Base-by-base conservation (phyloP, 805 yeast species). In the Candida maltosa region DNA sequence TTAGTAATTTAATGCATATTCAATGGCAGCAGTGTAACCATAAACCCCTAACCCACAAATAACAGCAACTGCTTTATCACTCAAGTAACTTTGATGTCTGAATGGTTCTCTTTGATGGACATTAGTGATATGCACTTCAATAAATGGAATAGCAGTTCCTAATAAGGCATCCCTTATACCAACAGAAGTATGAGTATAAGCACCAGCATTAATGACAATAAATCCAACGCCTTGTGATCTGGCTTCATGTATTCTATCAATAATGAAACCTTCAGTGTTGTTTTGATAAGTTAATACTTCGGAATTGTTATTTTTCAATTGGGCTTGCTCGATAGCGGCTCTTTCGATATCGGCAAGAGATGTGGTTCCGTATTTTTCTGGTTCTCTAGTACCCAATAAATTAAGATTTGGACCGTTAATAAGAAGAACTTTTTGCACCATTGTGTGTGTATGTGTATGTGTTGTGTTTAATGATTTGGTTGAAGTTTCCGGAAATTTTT, bases 361-460 rank as follows among this genome's bases (percentile, higher is more conserved):
- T 0, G 70, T 68, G 15, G 73, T 61, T 7, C 77, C 77, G 43
- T 72, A 72, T 40, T 70, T 71, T 44, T 69, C 75, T 3, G 77
- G 77, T 42, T 69, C 75, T 46, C 75, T 57, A 2, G 56, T 54
- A 12, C 77, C 77, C 35, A 72, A 58, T n/a, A 72, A 53, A 44
- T 71, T 71, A 44, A 71, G 55, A 48, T 71, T 71, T 26, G 77
- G 76, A 8, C 77, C 77, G 44, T 71, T 73, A 27, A 71, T 52
- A 11, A 71, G 58, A 12, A 71, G 55, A n/a, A 71, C 68, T 43
- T 62, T 62, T 35, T 62, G 59, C 3, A 59, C 69, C 69, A 63
- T 63, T 19, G 10, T n/a, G n/a, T n/a, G n/a, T n/a, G n/a, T n/a
- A n/a, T n/a, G n/a, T n/a, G n/a, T n/a, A n/a, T n/a, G n/a, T n/a